Evolutionary conservation across 108 stramenopile genomes (phyloP).

Genomic region (Pseudonitzschia delicatissima): DNA sequence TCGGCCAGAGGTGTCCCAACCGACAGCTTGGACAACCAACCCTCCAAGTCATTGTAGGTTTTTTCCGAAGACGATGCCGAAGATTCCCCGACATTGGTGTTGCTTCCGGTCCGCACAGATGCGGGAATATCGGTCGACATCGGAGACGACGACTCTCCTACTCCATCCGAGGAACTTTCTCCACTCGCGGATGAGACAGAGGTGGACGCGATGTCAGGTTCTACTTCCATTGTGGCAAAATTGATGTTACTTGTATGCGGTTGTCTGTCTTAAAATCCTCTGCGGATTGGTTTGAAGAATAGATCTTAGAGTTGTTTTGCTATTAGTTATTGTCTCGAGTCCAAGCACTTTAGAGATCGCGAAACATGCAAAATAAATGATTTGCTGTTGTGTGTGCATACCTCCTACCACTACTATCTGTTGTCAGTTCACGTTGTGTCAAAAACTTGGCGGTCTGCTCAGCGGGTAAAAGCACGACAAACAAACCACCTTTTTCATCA

Average conservation of each 20-base stretch:
- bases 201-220: constrained; percentile 39
- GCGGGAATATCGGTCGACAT: constrained; percentile 3
- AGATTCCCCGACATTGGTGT: constrained; percentile 1
- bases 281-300: too few relatives aligned
- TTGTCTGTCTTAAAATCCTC: too few relatives aligned
- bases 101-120: constrained; percentile 1
- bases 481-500: too few relatives aligned
- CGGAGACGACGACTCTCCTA: constrained; percentile 10
- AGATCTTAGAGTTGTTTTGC: too few relatives aligned
- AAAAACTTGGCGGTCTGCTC: too few relatives aligned
- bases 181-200: constrained; percentile 28
- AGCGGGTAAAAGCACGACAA: too few relatives aligned
- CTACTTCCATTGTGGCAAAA: constrained; percentile 27
- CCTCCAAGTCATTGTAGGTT: constrained; percentile 70
- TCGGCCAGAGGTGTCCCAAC: constrained; percentile 84
- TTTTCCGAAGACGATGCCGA: constrained; percentile 30
- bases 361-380: too few relatives aligned
- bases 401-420: too few relatives aligned
- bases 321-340: too few relatives aligned
- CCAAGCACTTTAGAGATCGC: too few relatives aligned
- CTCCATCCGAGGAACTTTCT: constrained; percentile 4
- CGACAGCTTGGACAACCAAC: constrained; percentile 79
- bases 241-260: background rate
- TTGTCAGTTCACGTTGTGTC: too few relatives aligned
- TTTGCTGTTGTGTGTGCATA: too few relatives aligned